A percentile compares a stretch with the other conserved stretches of the same genome.
These are phyloP conservation scores for Hypericum perforatum DNA, from an alignment of 345 rosid genomes.

Conservation along the genomic window DNA sequence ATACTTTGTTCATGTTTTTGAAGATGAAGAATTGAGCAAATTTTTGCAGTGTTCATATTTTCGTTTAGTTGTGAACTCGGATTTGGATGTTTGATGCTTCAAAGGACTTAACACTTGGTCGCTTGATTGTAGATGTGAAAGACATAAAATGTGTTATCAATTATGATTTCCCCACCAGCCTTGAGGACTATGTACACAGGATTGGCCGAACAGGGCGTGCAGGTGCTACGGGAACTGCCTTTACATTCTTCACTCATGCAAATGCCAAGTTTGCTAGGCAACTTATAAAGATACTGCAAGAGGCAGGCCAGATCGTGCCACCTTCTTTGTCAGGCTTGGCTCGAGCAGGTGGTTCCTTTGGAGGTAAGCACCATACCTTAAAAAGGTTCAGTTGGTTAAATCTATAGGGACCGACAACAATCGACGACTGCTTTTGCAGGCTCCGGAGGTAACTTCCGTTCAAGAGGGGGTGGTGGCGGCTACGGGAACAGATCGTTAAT, in stretches of 20 bases:
- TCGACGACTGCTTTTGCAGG: constrained; percentile 16
- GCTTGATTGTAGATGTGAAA: constrained; percentile 74
- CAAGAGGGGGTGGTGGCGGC: constrained; percentile 66
- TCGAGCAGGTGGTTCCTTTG: constrained; percentile 35
- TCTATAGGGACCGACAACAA: too few relatives aligned
- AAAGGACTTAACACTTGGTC: neutral
- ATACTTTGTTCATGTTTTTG: constrained; percentile 1
- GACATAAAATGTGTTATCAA: constrained; percentile 97
- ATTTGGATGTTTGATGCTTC: constrained; percentile 8
- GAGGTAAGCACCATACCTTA: constrained; percentile 33
- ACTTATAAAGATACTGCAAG: constrained; percentile 77
- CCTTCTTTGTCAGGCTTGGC: constrained; percentile 56
- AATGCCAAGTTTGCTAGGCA: constrained; percentile 81
- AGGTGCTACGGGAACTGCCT: constrained; percentile 91
- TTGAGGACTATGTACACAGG: constrained; percentile 94
- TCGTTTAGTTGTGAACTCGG: constrained; percentile 1
- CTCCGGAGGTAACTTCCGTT: constrained; percentile 55
- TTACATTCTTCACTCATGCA: constrained; percentile 70
- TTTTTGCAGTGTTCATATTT: neutral
- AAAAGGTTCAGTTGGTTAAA: too few relatives aligned
- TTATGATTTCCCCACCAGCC: constrained; percentile 85
- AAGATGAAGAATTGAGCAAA: neutral
- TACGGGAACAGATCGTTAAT: constrained; percentile 46
- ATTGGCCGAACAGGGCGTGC: constrained; percentile 98
- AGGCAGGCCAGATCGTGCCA: constrained; percentile 75